A percentile compares a stretch with the other conserved stretches of the same genome.
Evolutionary conservation across 2,329 filamentous ascomycete genomes (phyloP).

Genomic region (Talaromyces amestolkiae): DNA sequence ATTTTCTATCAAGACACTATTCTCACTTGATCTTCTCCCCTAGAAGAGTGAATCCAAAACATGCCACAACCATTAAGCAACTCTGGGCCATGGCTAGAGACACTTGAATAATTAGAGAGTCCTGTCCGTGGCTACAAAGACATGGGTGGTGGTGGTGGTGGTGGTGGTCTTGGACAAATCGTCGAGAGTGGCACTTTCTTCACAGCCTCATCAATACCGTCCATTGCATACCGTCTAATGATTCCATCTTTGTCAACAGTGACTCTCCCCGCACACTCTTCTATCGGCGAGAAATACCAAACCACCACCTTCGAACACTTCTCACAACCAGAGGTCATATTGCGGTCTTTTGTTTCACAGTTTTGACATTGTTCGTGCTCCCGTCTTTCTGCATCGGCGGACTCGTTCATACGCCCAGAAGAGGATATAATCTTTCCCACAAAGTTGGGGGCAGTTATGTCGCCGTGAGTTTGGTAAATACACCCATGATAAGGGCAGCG

Average conservation of each 20-base stretch:
- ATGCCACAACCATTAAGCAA: neutral
- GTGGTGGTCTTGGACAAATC: neutral
- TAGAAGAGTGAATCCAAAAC: no score
- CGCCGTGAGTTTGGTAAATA: neutral
- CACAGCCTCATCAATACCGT: neutral
- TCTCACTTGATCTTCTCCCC: no score
- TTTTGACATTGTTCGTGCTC: neutral
- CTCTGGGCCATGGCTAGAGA: neutral
- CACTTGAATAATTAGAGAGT: no score
- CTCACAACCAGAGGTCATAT: neutral
- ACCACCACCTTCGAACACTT: neutral
- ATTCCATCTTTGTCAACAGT: neutral
- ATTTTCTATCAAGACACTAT: neutral
- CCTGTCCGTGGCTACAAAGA: no score
- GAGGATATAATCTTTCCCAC: neutral
- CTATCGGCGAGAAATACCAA: conserved; percentile 1
- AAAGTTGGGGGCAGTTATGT: neutral
- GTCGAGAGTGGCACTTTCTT: neutral
- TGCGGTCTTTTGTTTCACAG: neutral
- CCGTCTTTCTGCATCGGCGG: neutral
- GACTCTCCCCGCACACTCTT: neutral
- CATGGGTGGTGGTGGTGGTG: neutral
- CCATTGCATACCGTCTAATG: neutral
- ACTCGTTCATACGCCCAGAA: neutral
- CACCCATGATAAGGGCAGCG: neutral